Conservation (phyloP, 441 rosid species). For the Jatropha multifida region DNA sequence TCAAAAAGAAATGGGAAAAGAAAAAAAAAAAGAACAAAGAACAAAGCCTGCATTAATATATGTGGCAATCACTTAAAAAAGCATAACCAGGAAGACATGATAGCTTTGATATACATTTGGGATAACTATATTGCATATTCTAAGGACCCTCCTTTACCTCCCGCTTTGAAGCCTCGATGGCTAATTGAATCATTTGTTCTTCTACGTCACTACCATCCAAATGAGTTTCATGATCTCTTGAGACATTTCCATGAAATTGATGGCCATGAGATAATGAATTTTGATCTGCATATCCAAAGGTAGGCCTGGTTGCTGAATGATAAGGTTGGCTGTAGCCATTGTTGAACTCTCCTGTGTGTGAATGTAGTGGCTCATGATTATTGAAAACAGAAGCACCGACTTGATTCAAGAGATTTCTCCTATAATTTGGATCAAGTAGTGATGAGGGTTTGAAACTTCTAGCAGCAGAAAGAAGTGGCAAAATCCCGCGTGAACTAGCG, state of each 20-base stretch:
- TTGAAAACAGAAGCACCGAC: conserved; percentile 45
- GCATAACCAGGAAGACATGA: conserved; percentile 4
- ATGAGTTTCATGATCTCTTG: conserved; percentile 32
- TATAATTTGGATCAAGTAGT: conserved; percentile 66
- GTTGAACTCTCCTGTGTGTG: conserved; percentile 35
- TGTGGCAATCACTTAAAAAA: background rate
- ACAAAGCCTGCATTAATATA: conserved; percentile 42
- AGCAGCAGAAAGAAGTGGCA: conserved; percentile 60
- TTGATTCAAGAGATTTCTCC: conserved; percentile 58
- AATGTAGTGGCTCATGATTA: conserved; percentile 25
- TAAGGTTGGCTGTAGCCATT: conserved; percentile 39
- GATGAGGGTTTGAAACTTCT: conserved; percentile 72
- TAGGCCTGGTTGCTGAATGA: conserved; percentile 40
- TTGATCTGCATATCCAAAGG: conserved; percentile 28
- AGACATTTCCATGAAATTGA: conserved; percentile 33
- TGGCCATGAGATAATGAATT: conserved; percentile 33
- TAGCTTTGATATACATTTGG: conserved; percentile 11
- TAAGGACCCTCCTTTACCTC: conserved; percentile 42
- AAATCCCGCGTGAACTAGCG: conserved; percentile 39
- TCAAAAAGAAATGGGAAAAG: background rate
- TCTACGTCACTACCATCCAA: conserved; percentile 41
- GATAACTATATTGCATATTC: conserved; percentile 19
- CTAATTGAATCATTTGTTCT: conserved; percentile 71
- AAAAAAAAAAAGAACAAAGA: background rate
- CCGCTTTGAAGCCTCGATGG: conserved; percentile 73